A percentile compares a stretch with the other conserved stretches of the same genome.
Evolutionary conservation across 257 asterid genomes (phyloP).

Genomic region (Scutellaria barbata): DNA sequence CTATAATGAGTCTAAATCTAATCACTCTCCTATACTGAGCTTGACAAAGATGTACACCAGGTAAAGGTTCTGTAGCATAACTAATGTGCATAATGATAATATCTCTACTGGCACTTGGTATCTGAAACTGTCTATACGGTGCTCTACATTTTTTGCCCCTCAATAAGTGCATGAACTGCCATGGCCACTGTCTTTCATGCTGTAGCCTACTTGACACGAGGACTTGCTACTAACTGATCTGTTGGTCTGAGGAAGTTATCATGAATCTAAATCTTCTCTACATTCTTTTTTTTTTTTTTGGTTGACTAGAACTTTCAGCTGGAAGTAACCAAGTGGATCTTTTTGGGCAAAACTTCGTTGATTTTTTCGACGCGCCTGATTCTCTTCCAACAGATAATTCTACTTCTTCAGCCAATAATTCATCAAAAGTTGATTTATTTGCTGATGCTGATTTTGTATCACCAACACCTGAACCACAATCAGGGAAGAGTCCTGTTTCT

Average conservation of each 20-base stretch:
- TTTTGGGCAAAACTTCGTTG: slow-evolving; percentile 64
- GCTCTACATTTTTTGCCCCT: background rate
- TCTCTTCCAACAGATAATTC: slow-evolving; percentile 50
- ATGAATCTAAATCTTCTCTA: slow-evolving; percentile 1
- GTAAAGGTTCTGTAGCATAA: slow-evolving; percentile 14
- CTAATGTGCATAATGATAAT: background rate
- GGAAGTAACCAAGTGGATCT: slow-evolving; percentile 77
- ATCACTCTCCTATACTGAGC: background rate
- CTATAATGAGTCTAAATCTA: background rate
- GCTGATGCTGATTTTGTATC: slow-evolving; percentile 85
- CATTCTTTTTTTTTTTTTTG: slow-evolving; percentile 23
- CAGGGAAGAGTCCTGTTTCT: slow-evolving; percentile 44
- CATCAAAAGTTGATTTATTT: slow-evolving; percentile 84
- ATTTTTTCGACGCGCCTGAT: slow-evolving; percentile 70
- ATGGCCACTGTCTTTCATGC: background rate
- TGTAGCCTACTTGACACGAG: background rate
- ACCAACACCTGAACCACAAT: slow-evolving; percentile 51
- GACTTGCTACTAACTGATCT: slow-evolving; percentile 2
- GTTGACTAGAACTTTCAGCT: slow-evolving; percentile 63
- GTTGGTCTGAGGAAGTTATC: too few species aligned
- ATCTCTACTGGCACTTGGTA: slow-evolving; percentile 12
- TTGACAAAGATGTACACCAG: background rate
- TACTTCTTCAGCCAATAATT: slow-evolving; percentile 44
- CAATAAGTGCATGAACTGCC: background rate
- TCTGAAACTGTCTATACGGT: background rate